Conservation (phyloP, 1,284 basidiomycete genomes). For the Wallemia ichthyophaga region DNA sequence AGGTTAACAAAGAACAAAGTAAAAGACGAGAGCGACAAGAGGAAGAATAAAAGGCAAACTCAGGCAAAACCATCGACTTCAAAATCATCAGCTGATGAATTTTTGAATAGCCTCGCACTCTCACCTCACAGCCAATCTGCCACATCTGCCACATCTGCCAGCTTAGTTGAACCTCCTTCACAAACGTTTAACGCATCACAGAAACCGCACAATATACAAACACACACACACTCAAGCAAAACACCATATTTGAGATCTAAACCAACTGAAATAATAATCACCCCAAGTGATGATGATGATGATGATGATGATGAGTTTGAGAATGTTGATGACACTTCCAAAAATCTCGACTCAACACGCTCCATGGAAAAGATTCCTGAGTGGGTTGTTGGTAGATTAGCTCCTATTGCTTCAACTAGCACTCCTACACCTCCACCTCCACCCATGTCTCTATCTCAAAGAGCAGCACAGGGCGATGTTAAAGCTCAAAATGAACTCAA, state of each 20-base stretch:
- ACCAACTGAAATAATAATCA: not conserved
- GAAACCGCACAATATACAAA: not conserved
- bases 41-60: not conserved
- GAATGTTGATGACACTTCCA: not conserved
- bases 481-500: not conserved
- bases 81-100: not conserved
- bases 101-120: not conserved
- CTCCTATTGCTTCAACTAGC: not conserved
- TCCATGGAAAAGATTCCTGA: not conserved
- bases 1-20: not conserved
- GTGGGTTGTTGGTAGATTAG: not conserved
- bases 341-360: not conserved
- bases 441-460: not conserved
- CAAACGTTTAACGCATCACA: not conserved
- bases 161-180: not conserved
- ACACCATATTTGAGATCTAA: not conserved
- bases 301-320: not conserved
- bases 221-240: not conserved
- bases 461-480: not conserved
- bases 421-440: not conserved
- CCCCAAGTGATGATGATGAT: not conserved
- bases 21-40: not conserved
- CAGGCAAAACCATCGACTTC: too few species aligned
- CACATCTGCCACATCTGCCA: not conserved
- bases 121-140: too few species aligned